Conservation (phyloP, 73 alveolate species). For the Tetrahymena borealis region DNA sequence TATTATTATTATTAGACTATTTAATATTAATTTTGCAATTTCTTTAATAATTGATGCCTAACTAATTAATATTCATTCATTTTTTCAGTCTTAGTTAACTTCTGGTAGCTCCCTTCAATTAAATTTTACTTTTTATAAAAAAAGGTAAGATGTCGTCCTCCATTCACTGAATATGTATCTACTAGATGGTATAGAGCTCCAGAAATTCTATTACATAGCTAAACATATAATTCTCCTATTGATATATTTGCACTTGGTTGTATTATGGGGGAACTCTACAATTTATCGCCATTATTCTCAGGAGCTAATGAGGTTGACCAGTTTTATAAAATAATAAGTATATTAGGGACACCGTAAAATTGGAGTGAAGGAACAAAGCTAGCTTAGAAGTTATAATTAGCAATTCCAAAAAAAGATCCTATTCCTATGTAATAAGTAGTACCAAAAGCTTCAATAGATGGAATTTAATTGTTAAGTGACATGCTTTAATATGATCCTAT, state of each 20-base stretch:
- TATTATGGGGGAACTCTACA: slow-evolving; percentile 95
- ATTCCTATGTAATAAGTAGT: not conserved
- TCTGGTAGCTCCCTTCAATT: no score
- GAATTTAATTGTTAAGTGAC: not conserved
- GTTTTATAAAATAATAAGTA: slow-evolving; percentile 84
- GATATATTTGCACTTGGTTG: slow-evolving; percentile 97
- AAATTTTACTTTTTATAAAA: no score
- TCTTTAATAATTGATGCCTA: no score
- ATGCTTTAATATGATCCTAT: not conserved
- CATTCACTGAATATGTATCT: slow-evolving; percentile 95
- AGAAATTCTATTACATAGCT: slow-evolving; percentile 82
- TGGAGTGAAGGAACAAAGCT: slow-evolving; percentile 10
- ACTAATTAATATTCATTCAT: no score
- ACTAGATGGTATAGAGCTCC: slow-evolving; percentile 99
- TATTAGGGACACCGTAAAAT: slow-evolving; percentile 89
- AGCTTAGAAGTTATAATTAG: not conserved
- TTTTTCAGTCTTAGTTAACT: no score
- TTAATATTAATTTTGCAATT: not conserved
- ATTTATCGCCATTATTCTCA: slow-evolving; percentile 89
- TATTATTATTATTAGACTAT: not conserved
- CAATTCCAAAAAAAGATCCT: not conserved
- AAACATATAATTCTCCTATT: slow-evolving; percentile 88
- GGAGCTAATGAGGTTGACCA: slow-evolving; percentile 89
- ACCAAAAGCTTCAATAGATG: not conserved
- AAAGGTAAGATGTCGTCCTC: slow-evolving; percentile 62